Percentiles rank a stretch among this genome's conserved stretches.
Evolutionary conservation across 768 basidiomycete genomes (phyloP).

Genomic region (Postia placenta): DNA sequence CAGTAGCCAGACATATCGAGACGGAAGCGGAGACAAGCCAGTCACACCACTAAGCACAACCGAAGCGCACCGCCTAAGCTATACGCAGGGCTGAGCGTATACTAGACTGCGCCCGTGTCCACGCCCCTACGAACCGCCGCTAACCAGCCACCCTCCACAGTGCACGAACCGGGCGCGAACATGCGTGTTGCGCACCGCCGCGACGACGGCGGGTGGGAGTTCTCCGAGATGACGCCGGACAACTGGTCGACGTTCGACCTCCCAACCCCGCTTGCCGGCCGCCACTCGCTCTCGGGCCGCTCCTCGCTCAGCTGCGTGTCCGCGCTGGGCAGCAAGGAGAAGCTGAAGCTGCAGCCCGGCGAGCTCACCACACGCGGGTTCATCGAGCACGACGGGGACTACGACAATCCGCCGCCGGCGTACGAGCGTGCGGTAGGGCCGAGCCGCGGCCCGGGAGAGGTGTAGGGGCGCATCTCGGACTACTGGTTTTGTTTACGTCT

Average conservation of each 20-base stretch:
- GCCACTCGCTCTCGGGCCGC: slow-evolving; percentile 2
- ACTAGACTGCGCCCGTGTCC: too few relatives aligned
- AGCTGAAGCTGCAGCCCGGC: slow-evolving; percentile 14
- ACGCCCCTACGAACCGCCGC: background rate
- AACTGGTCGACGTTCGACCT: slow-evolving; percentile 10
- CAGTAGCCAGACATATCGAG: too few relatives aligned
- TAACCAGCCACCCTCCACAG: slow-evolving; percentile 21
- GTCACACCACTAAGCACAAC: too few relatives aligned
- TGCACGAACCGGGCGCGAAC: slow-evolving; percentile 44
- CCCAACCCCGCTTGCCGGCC: slow-evolving; percentile 2
- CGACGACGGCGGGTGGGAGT: slow-evolving; percentile 52
- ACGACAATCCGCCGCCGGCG: slow-evolving; percentile 13
- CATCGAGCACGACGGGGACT: slow-evolving; percentile 13
- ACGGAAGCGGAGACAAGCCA: too few relatives aligned
- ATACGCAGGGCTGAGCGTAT: too few relatives aligned
- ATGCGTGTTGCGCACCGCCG: slow-evolving; percentile 54
- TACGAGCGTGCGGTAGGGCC: too few relatives aligned
- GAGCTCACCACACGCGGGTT: slow-evolving; percentile 19
- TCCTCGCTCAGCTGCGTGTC: slow-evolving; percentile 1
- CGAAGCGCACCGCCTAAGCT: too few relatives aligned
- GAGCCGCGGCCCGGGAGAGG: too few relatives aligned
- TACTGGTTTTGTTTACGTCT: too few relatives aligned
- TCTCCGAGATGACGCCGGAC: slow-evolving; percentile 26
- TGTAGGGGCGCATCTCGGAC: too few relatives aligned
- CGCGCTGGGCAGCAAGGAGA: too few relatives aligned